A percentile compares a stretch with the other conserved stretches of the same genome.
Evolutionary conservation across 169 alveolate genomes (phyloP).

Genomic region (Amoebophrya sp.): DNA sequence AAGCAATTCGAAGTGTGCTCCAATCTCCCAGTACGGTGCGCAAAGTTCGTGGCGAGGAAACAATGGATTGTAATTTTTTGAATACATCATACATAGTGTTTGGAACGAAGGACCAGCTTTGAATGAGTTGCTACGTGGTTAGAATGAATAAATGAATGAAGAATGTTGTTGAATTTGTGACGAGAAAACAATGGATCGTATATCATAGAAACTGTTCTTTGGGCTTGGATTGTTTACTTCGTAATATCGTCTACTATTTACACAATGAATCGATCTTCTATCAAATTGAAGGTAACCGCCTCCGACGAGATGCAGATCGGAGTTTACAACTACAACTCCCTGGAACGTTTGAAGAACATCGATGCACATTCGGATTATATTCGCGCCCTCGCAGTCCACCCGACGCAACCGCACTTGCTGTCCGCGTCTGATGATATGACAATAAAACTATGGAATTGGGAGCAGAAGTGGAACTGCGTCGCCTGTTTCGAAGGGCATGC

Average conservation of each 20-base stretch:
- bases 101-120: neutral
- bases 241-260: neutral
- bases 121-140: too few species aligned
- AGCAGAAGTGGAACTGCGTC: constrained; percentile 80
- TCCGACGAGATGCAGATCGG: constrained; percentile 87
- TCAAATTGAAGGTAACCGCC: constrained; percentile 64
- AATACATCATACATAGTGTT: neutral
- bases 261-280: neutral
- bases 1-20: constrained; percentile 85
- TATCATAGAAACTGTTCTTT: neutral
- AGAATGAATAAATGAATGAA: neutral
- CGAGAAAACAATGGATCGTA: neutral
- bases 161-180: too few species aligned
- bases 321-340: constrained; percentile 90
- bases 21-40: constrained; percentile 83
- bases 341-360: constrained; percentile 83
- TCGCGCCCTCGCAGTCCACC: constrained; percentile 91
- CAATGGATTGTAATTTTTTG: constrained; percentile 80
- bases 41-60: constrained; percentile 87
- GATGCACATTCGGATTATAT: constrained; percentile 97
- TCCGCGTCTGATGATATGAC: constrained; percentile 97
- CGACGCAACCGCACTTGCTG: constrained; percentile 83
- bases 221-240: neutral
- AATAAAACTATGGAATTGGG: constrained; percentile 92
- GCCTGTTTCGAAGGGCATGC: constrained; percentile 91